Evolutionary conservation across 768 basidiomycete genomes (phyloP), one percentile per base, ranked within the genome.

Genomic region (Tephrocybe sp.): DNA sequence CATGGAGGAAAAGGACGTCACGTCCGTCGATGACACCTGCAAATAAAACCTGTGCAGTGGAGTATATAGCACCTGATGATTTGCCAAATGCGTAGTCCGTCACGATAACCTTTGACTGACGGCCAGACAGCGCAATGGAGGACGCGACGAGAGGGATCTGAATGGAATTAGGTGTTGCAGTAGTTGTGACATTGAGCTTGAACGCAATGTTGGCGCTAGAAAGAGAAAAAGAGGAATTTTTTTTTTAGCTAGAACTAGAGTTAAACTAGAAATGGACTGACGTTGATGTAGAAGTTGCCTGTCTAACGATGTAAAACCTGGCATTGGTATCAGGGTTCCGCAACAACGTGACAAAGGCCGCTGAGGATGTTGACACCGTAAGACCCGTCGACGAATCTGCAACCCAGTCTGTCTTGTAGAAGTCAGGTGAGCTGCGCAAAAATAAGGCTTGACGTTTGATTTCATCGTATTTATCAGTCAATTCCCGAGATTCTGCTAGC

Each of bases 381-480:
- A 76, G 63, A 2, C 81, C 82, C 11, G 72, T 78, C 19, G 73
- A 77, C 19, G 80, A 75, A 58, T 88, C 78, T 3, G 82, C 84
- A 17, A 90, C 70, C 76, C 83, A 80, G 54, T 89, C 77, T 0
- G 90, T 93, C 69, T 91, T 87, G 66, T 83, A 80, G 62, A 92
- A 89, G 41, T 87, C 85, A 0, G 80, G 84, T 0, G 87, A 85
- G 55, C 85, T 87, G 22, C 91, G 83, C 16, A 92, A 67, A 74
- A 93, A 93, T 14, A 91, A 64, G 14, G 79, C 84, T 61, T 92
- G 82, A 16, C 83, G 76, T 64, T 92, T 93, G 44, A 93, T 71
- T 59, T 93, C 91, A 49, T 82, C 75, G 65, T 77, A 88, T 64
- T 93, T 93, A 5, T 74, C 64, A 0, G 80, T 81, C 36, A 92